Evolutionary conservation across 2,329 filamentous ascomycete genomes (phyloP), one percentile per base, ranked within the genome.

Genomic region (Fusarium haematococcum): DNA sequence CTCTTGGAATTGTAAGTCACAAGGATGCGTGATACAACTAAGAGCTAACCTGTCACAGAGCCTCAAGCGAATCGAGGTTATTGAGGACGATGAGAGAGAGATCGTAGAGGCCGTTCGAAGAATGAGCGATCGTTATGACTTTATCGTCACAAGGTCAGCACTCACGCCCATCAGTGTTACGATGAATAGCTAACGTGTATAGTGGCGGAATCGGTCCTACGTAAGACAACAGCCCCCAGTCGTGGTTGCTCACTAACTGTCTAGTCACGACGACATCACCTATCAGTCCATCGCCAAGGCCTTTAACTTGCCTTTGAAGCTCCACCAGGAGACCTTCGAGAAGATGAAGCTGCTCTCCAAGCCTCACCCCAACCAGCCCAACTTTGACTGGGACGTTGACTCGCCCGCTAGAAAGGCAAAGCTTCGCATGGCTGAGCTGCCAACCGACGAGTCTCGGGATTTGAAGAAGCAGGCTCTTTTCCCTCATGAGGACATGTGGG

Each of bases 181-280:
- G 20, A 16, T 5, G 30, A 20, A 52, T 48, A 16, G 60, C 74
- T 75, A 68, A 78, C 27, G 32, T 37, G n/a, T 56, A 16, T 27
- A 91, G 94, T 78, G 96, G 97, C 75, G 96, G 97, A 33, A 98
- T 99, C 80, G 96, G 96, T 13, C 97, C 97, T 75, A 98, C 96
- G 93, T 96, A 85, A 86, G 62, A 18, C 48, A 39, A 30, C 32
- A 16, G 20, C 33, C 20, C 18, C 37, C 30, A 16, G 14, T 18
- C 30, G 33, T 56, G 33, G 18, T n/a, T 25, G 18, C 25, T 20
- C 41, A 59, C 79, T 80, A 45, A 81, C 63, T 41, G 57, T 50
- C 52, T 63, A 97, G 94, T 65, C 96, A 98, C 86, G 97, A 99
- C 83, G 97, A 99, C 81, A 98, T 98, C 77, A 98, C 97, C 30